Percentiles rank a stretch among this genome's conserved stretches.
Conservation (phyloP, 73 alveolate genomes). For the Effrenium voratum region DNA sequence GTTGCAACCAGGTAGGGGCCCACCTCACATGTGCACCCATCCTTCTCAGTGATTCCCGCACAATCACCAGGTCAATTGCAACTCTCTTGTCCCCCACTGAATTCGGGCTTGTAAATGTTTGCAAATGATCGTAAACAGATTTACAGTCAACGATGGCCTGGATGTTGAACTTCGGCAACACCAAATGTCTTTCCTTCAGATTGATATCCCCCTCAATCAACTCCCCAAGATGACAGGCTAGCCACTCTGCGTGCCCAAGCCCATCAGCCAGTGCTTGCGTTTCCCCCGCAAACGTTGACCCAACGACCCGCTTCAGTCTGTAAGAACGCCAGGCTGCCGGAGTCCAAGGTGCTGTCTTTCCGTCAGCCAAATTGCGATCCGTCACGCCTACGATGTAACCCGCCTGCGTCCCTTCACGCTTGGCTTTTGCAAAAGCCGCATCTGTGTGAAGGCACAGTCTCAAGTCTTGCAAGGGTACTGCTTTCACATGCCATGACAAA, state of each 20-base stretch:
- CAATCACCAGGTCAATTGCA: neutral
- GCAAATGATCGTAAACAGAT: conserved; percentile 11
- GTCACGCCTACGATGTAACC: conserved; percentile 12
- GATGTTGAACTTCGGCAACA: neutral
- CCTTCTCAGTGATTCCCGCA: neutral
- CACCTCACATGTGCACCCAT: neutral
- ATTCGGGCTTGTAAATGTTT: neutral
- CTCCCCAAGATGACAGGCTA: neutral
- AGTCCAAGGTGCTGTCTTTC: conserved; percentile 1
- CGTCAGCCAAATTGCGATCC: neutral
- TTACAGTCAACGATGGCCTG: neutral
- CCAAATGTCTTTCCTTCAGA: neutral
- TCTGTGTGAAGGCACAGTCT: neutral
- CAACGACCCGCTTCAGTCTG: neutral
- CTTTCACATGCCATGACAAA: neutral
- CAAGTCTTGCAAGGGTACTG: neutral
- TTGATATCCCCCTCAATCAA: neutral
- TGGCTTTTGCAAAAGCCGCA: conserved; percentile 27
- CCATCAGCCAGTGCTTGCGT: neutral
- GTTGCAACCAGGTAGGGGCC: neutral
- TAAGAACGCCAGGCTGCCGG: neutral
- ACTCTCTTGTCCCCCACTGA: neutral
- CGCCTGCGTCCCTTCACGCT: neutral
- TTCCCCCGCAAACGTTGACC: conserved; percentile 9
- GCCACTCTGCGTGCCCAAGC: neutral